A percentile compares a stretch with the other conserved stretches of the same genome.
phyloP scores from a whole-genome alignment of 2,329 filamentous ascomycete species.

The Sporothrix pseudoabietina region DNA sequence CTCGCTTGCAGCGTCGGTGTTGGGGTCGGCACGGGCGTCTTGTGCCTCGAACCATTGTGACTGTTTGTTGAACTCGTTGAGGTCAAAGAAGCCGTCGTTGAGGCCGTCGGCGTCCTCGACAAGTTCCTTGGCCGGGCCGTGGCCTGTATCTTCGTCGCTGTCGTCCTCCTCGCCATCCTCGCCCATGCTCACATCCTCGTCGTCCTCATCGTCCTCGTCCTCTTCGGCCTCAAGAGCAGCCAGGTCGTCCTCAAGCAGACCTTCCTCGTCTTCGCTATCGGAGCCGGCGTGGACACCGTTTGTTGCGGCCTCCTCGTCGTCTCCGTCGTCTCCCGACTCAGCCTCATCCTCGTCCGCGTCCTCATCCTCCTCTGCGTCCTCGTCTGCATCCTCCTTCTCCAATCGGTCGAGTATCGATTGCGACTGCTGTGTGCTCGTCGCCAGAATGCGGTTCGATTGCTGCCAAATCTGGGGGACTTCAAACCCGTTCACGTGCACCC shows the following conservation, averaged over 20 bases:
- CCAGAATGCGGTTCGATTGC: constrained; percentile 82
- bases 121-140: constrained; percentile 57
- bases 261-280: constrained; percentile 36
- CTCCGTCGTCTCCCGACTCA: neutral
- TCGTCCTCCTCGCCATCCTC: constrained; percentile 44
- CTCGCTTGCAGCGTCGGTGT: constrained; percentile 73
- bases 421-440: constrained; percentile 54
- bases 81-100: constrained; percentile 97
- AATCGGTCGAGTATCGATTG: constrained; percentile 53
- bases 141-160: constrained; percentile 52
- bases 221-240: constrained; percentile 39
- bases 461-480: constrained; percentile 90
- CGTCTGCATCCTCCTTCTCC: constrained; percentile 51
- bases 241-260: constrained; percentile 45
- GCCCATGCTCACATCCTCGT: constrained; percentile 39
- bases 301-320: constrained; percentile 50
- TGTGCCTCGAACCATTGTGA: constrained; percentile 86
- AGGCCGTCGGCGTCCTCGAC: constrained; percentile 77
- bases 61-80: constrained; percentile 95
- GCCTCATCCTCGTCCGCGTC: constrained; percentile 36
- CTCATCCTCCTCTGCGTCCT: constrained; percentile 49
- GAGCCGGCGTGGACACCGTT: constrained; percentile 34
- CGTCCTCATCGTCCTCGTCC: constrained; percentile 43
- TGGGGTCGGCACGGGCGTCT: constrained; percentile 74
- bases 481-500: constrained; percentile 84